These are phyloP conservation scores for Leccinum imitatum DNA, from an alignment of 768 basidiomycete species.

Conservation along the genomic window DNA sequence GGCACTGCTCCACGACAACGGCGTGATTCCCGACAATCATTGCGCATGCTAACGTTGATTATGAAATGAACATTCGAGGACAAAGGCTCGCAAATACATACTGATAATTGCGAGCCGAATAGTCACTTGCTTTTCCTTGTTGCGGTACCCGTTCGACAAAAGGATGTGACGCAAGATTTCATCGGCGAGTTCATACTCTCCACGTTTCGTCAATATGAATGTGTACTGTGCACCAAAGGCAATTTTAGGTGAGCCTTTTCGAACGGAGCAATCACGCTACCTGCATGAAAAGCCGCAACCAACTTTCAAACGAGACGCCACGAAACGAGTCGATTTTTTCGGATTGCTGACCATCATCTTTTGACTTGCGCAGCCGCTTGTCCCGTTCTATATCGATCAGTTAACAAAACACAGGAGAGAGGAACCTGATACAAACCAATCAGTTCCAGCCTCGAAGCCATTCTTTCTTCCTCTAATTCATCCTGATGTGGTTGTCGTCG, in stretches of 20 bases:
- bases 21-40: slow-evolving; percentile 54
- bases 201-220: slow-evolving; percentile 63
- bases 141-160: slow-evolving; percentile 70
- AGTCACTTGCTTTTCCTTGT: slow-evolving; percentile 58
- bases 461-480: slow-evolving; percentile 18
- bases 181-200: slow-evolving; percentile 64
- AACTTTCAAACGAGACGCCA: slow-evolving; percentile 78
- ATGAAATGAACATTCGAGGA: not conserved
- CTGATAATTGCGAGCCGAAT: slow-evolving; percentile 78
- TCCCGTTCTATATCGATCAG: slow-evolving; percentile 51
- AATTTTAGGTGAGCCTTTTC: slow-evolving; percentile 5
- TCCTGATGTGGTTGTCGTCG: slow-evolving; percentile 16
- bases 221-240: slow-evolving; percentile 53
- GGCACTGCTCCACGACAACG: slow-evolving; percentile 68
- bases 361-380: slow-evolving; percentile 48
- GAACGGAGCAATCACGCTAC: slow-evolving; percentile 37
- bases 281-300: slow-evolving; percentile 85
- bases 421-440: slow-evolving; percentile 46
- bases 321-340: slow-evolving; percentile 69
- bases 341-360: slow-evolving; percentile 38
- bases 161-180: slow-evolving; percentile 77
- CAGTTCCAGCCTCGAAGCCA: slow-evolving; percentile 58
- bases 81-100: slow-evolving; percentile 29
- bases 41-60: slow-evolving; percentile 60
- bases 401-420: not conserved